Evolutionary conservation across 2,329 filamentous ascomycete genomes (phyloP).

Genomic region (Thielaviopsis musarum): DNA sequence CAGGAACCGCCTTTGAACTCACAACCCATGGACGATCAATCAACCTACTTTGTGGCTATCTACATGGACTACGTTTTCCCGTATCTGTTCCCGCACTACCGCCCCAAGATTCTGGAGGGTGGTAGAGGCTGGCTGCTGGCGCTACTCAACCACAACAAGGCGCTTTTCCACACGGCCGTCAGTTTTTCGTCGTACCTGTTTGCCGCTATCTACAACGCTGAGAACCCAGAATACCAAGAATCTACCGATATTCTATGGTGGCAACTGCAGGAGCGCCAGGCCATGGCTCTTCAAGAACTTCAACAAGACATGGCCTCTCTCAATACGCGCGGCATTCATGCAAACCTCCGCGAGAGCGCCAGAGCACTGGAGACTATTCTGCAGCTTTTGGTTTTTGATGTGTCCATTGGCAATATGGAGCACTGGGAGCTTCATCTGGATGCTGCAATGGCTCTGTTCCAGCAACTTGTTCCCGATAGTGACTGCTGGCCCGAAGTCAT

Average conservation of each 20-base stretch:
- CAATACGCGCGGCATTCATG: conserved; percentile 18
- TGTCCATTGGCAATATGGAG: conserved; percentile 26
- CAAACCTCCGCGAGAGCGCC: conserved; percentile 20
- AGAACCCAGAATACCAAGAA: conserved; percentile 17
- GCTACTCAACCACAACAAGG: conserved; percentile 37
- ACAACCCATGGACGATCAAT: conserved; percentile 5
- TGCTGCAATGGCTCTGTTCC: conserved; percentile 32
- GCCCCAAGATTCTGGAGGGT: conserved; percentile 35
- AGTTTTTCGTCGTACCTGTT: conserved; percentile 42
- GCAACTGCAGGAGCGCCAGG: conserved; percentile 27
- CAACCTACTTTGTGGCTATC: conserved; percentile 32
- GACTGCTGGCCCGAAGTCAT: conserved; percentile 23
- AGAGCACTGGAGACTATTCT: conserved; percentile 32
- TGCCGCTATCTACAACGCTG: conserved; percentile 21
- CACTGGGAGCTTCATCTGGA: conserved; percentile 34
- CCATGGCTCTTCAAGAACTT: conserved; percentile 27
- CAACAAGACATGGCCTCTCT: conserved; percentile 25
- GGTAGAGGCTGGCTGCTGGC: conserved; percentile 44
- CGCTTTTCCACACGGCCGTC: conserved; percentile 39
- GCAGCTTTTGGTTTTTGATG: conserved; percentile 37
- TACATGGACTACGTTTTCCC: conserved; percentile 47
- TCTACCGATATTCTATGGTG: conserved; percentile 22
- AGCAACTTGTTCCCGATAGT: conserved; percentile 25
- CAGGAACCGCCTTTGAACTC: background rate
- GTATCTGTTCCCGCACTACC: conserved; percentile 46